Evolutionary conservation across 2,329 filamentous ascomycete genomes (phyloP).

Genomic region (Colletotrichum sp.): DNA sequence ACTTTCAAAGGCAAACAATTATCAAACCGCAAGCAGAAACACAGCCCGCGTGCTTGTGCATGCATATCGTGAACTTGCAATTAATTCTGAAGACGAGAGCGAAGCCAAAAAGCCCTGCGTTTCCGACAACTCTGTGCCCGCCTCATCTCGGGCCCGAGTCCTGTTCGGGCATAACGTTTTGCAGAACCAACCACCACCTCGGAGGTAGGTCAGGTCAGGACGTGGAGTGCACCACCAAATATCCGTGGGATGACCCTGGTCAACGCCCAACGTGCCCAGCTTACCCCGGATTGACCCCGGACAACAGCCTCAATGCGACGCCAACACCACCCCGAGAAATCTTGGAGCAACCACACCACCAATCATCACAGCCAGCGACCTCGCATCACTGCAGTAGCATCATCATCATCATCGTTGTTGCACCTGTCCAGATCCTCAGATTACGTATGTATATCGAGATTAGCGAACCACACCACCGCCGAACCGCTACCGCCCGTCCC

Average conservation of each 20-base stretch:
- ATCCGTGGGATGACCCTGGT: not conserved
- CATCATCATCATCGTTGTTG: not conserved
- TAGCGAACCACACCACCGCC: not conserved
- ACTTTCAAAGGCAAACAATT: not conserved
- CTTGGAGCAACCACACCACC: not conserved
- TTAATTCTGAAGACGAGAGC: not conserved
- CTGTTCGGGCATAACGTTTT: not conserved
- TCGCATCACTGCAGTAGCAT: not conserved
- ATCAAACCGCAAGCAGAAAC: not conserved
- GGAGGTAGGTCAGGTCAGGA: not conserved
- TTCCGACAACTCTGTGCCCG: not conserved
- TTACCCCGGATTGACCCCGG: not conserved
- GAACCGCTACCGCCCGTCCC: not conserved
- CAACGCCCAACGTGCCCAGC: not conserved
- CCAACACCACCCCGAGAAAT: not conserved
- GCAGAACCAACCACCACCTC: not conserved
- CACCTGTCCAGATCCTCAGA: not conserved
- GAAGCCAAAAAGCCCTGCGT: not conserved
- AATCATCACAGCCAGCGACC: not conserved
- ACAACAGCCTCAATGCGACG: not conserved
- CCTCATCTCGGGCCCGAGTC: not conserved
- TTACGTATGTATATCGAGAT: conserved; percentile 1
- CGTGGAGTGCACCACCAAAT: not conserved
- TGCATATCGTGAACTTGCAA: not conserved
- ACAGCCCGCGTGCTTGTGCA: not conserved